Evolutionary conservation across 2,329 filamentous ascomycete genomes (phyloP), one percentile per base, ranked within the genome.

Genomic region (Trichoderma breve): DNA sequence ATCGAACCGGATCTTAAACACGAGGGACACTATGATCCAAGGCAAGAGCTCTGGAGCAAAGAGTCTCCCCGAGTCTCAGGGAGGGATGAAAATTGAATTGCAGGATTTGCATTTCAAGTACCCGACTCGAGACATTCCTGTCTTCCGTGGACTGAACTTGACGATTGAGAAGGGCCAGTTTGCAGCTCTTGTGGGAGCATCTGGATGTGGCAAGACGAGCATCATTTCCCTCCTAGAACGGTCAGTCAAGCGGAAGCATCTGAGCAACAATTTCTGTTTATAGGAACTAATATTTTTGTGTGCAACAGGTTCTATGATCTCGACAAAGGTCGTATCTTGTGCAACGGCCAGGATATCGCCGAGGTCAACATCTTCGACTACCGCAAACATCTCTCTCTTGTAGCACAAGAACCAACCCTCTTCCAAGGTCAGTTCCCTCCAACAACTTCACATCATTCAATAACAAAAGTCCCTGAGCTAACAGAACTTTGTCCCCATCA

Each of bases 351-450:
- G 65, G 86, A 91, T 75, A 88, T 94, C 57, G 79, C 83, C 1
- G 78, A 84, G 1, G 78, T 93, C 67, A 87, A 91, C 70, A 84
- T 91, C 0, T 85, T 85, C 73, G 81, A 86, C 21, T 93, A 93
- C 78, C 88, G 92, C 53, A 84, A 85, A 71, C 82, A 88, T 43
- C 84, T 94, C 14, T 91, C 91, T 1, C 86, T 95, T 0, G 92
- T 95, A 0, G 89, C 91, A 4, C 92, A 95, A 79, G 92, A 95
- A 78, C 87, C 92, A 9, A 90, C 90, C 0, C 84, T 95, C 0
- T 94, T 93, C 77, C 89, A 90, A 78, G 90, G 89, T 74, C 81
- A 79, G 70, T 62, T 34, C 8, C 4, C 3, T 14, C n/a, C 11
- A 4, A 12, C 6, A 1, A 24, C 34, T 6, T 28, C 2, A 18